Evolutionary conservation across 305 asterid species (phyloP).

Genomic region (Solanum hybrid): DNA sequence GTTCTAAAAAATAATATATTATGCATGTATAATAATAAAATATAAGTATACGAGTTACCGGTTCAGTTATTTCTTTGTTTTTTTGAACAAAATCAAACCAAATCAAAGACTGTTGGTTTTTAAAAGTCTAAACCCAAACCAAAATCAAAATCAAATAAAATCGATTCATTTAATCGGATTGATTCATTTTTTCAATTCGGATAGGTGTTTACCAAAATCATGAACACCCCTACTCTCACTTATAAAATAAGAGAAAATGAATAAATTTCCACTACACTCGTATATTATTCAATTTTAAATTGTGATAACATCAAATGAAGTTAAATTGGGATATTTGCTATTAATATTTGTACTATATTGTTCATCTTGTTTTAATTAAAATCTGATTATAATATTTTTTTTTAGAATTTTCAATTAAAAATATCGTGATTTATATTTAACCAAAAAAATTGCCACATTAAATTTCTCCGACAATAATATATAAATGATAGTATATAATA

Average conservation of each 20-base stretch:
- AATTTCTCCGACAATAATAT: neutral
- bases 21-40: no score
- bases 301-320: neutral
- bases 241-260: no score
- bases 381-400: neutral
- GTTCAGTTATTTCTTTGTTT: no score
- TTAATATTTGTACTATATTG: neutral
- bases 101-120: neutral
- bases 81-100: neutral
- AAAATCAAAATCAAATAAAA: no score
- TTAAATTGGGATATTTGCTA: neutral
- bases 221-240: neutral
- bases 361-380: neutral
- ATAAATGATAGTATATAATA: neutral
- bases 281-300: neutral
- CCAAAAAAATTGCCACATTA: neutral
- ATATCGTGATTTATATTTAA: neutral
- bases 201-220: fast-evolving
- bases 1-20: no score
- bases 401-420: neutral
- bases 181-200: neutral
- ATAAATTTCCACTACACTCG: neutral
- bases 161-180: no score
- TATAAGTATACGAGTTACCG: no score
- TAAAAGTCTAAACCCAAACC: no score